A percentile compares a stretch with the other conserved stretches of the same genome.
phyloP scores from a whole-genome alignment of 2,329 filamentous ascomycete species.

The Pyrenophora tritici-repentis region DNA sequence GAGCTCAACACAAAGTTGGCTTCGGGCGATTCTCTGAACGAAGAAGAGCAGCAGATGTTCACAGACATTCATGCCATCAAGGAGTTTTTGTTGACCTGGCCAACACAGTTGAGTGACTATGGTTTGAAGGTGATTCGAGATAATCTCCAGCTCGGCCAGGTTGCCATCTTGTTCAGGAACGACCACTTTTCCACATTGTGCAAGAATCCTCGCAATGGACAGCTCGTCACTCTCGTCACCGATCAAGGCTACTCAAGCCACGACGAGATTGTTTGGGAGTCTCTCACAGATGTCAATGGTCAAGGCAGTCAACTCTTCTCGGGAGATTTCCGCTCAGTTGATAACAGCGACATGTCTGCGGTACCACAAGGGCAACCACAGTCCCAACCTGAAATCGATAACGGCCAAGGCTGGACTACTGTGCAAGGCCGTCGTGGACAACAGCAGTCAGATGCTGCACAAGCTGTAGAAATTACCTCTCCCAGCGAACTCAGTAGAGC shows the following conservation, averaged over 20 bases:
- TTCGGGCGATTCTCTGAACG: constrained; percentile 62
- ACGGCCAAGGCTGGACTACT: constrained; percentile 60
- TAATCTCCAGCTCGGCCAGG: constrained; percentile 73
- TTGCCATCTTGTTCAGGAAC: constrained; percentile 93
- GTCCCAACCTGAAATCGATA: constrained; percentile 35
- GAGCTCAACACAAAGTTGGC: constrained; percentile 81
- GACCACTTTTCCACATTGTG: constrained; percentile 96
- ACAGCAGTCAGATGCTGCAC: constrained; percentile 17
- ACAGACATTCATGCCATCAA: constrained; percentile 86
- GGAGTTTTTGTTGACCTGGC: constrained; percentile 75
- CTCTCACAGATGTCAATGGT: constrained; percentile 84
- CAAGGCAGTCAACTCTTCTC: constrained; percentile 82
- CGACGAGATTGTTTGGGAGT: constrained; percentile 95
- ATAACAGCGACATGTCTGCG: constrained; percentile 53
- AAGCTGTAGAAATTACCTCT: constrained; percentile 28
- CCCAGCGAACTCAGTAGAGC: constrained; percentile 52
- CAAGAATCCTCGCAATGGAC: constrained; percentile 76
- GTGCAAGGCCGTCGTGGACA: constrained; percentile 50
- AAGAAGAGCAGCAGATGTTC: constrained; percentile 77
- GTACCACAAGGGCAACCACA: constrained; percentile 32
- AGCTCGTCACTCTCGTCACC: constrained; percentile 84
- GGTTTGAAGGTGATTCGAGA: constrained; percentile 76
- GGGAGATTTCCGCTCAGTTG: constrained; percentile 87
- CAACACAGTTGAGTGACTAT: constrained; percentile 84
- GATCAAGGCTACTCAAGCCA: constrained; percentile 88